A percentile compares a stretch with the other conserved stretches of the same genome.
Conservation (phyloP, 2,329 filamentous ascomycete species). For the Ambrosiella xylebori region DNA sequence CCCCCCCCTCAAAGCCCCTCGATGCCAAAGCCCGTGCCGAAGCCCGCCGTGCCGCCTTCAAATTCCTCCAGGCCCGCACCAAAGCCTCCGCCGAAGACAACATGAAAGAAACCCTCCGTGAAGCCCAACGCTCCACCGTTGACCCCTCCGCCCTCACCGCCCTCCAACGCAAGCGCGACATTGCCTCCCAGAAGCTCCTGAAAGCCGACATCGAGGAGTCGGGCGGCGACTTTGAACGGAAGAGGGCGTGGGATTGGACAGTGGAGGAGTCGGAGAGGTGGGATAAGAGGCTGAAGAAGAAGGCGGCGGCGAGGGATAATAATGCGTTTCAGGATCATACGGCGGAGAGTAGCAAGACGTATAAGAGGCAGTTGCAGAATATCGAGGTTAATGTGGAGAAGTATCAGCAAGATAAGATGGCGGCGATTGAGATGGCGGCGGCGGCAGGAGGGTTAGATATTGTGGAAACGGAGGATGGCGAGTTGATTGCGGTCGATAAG, state of each 20-base stretch:
- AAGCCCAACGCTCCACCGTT: constrained; percentile 61
- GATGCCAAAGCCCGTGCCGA: constrained; percentile 30
- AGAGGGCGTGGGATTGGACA: constrained; percentile 98
- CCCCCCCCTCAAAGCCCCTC: constrained; percentile 12
- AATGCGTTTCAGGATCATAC: constrained; percentile 82
- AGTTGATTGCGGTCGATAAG: constrained; percentile 84
- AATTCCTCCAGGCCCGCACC: constrained; percentile 66
- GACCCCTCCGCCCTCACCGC: constrained; percentile 63
- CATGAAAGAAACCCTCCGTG: constrained; percentile 65
- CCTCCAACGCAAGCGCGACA: constrained; percentile 69
- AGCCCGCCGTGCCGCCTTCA: constrained; percentile 68
- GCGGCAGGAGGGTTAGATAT: constrained; percentile 75
- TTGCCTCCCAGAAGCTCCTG: constrained; percentile 80
- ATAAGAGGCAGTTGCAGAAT: constrained; percentile 75
- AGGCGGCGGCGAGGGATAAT: constrained; percentile 61
- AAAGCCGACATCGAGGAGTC: constrained; percentile 76
- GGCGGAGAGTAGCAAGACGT: constrained; percentile 77
- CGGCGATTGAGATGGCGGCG: constrained; percentile 69
- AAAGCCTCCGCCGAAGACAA: constrained; percentile 58
- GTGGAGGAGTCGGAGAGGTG: constrained; percentile 84
- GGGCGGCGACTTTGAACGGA: constrained; percentile 89
- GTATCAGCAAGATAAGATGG: constrained; percentile 78
- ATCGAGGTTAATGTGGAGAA: constrained; percentile 57
- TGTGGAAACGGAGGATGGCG: constrained; percentile 85
- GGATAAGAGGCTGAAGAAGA: constrained; percentile 83